Evolutionary conservation across 2,329 filamentous ascomycete species (phyloP).

Genomic region (Dothiorella sarmentorum): DNA sequence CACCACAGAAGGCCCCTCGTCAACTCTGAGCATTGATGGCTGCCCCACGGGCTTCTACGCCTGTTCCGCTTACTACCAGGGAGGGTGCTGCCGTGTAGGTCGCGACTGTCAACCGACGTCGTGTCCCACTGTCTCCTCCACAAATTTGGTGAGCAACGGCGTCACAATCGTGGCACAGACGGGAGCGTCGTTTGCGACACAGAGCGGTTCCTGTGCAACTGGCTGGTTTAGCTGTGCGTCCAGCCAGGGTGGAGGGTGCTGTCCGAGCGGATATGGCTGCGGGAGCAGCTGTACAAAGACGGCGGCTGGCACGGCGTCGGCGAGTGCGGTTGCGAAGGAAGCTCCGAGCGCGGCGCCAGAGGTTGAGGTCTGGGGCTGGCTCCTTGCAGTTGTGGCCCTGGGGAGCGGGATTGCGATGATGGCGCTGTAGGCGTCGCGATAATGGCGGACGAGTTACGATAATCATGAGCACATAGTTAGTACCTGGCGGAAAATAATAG

Average conservation of each 20-base stretch:
- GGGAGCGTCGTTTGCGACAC: conserved; percentile 44
- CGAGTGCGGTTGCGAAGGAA: conserved; percentile 33
- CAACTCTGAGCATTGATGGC: conserved; percentile 38
- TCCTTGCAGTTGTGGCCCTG: conserved; percentile 28
- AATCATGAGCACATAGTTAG: conserved; percentile 7
- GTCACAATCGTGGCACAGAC: conserved; percentile 67
- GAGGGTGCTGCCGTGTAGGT: conserved; percentile 85
- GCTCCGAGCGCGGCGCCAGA: conserved; percentile 36
- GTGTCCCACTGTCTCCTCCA: conserved; percentile 61
- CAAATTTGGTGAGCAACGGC: conserved; percentile 61
- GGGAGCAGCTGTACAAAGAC: conserved; percentile 46
- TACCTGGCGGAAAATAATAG: neutral
- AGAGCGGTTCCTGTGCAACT: conserved; percentile 58
- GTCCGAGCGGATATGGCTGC: conserved; percentile 72
- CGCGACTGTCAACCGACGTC: conserved; percentile 78
- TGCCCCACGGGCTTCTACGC: conserved; percentile 93
- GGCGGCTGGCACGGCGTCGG: conserved; percentile 26
- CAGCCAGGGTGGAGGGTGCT: conserved; percentile 73
- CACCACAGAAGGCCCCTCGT: conserved; percentile 34
- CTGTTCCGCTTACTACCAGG: conserved; percentile 74
- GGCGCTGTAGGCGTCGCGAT: conserved; percentile 28
- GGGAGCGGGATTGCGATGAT: conserved; percentile 39
- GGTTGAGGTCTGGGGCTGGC: conserved; percentile 29
- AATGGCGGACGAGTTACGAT: neutral
- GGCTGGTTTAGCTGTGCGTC: conserved; percentile 75